Conservation (phyloP, 179 eudicot genomes). For the Beta lomatogona region DNA sequence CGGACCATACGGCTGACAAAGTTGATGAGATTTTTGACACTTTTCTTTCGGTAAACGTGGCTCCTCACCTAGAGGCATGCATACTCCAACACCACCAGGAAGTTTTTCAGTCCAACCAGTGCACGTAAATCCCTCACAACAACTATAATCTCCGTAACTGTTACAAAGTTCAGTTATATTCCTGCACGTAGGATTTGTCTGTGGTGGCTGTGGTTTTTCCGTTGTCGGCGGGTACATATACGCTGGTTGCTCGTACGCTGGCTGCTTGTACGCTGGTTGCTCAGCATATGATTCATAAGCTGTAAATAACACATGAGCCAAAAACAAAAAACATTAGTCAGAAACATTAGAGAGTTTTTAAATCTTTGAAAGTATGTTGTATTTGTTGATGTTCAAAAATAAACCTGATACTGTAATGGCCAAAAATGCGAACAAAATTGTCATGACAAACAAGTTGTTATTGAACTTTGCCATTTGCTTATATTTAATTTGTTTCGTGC, state of each 20-base stretch:
- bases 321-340: too few species aligned
- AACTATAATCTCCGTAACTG: constrained; percentile 4
- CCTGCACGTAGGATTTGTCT: background rate
- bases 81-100: constrained; percentile 1
- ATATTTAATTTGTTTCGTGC: too few species aligned
- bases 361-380: too few species aligned
- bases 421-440: background rate
- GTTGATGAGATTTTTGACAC: background rate
- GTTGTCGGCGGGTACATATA: background rate
- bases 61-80: background rate
- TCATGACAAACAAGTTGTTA: background rate
- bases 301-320: background rate
- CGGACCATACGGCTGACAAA: constrained; percentile 3
- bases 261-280: background rate
- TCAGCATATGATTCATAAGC: background rate
- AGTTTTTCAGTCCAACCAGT: background rate
- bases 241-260: background rate
- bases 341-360: too few species aligned
- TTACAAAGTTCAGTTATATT: background rate
- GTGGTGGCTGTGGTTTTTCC: background rate
- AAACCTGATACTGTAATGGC: background rate
- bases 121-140: constrained; percentile 5
- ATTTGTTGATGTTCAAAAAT: background rate
- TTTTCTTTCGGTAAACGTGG: background rate
- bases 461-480: background rate